Percentiles rank a stretch among this genome's conserved stretches.
Evolutionary conservation across 2,329 filamentous ascomycete species (phyloP).

Genomic region (Dichotomopilus funicola): DNA sequence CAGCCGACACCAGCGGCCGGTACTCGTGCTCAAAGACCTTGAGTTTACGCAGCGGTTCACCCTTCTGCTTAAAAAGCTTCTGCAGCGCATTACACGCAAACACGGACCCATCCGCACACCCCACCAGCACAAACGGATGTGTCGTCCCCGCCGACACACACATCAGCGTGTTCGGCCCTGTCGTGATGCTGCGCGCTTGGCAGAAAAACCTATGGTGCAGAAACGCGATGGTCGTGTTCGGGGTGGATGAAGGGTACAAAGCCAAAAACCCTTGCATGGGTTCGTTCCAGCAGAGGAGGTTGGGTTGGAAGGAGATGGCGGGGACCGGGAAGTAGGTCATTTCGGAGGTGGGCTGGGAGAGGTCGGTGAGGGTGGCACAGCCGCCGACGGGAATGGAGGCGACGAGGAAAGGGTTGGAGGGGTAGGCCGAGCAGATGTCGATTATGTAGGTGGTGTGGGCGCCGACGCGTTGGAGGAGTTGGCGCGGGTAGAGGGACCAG

Average conservation of each 20-base stretch:
- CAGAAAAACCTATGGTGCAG: conserved; percentile 47
- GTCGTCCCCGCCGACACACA: conserved; percentile 43
- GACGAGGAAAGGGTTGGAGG: conserved; percentile 50
- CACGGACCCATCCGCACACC: conserved; percentile 48
- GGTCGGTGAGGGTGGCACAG: conserved; percentile 45
- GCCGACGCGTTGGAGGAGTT: conserved; percentile 44
- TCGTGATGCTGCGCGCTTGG: conserved; percentile 46
- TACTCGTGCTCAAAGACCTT: conserved; percentile 51
- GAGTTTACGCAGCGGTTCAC: conserved; percentile 34
- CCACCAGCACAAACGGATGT: conserved; percentile 49
- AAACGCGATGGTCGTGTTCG: conserved; percentile 48
- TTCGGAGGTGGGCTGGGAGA: conserved; percentile 46
- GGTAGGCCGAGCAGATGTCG: conserved; percentile 50
- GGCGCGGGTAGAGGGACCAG: conserved; percentile 48
- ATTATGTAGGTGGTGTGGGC: conserved; percentile 49
- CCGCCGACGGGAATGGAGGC: conserved; percentile 50
- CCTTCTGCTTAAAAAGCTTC: conserved; percentile 37
- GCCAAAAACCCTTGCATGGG: conserved; percentile 50
- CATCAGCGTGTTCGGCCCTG: conserved; percentile 43
- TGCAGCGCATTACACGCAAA: conserved; percentile 43
- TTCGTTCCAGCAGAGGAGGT: conserved; percentile 49
- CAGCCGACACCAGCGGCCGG: conserved; percentile 20
- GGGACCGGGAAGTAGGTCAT: conserved; percentile 47
- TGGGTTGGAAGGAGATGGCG: conserved; percentile 46
- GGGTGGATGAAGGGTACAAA: conserved; percentile 46